Evolutionary conservation across 768 basidiomycete genomes (phyloP), one percentile per base, ranked within the genome.

Genomic region (Dentipellis sp.): DNA sequence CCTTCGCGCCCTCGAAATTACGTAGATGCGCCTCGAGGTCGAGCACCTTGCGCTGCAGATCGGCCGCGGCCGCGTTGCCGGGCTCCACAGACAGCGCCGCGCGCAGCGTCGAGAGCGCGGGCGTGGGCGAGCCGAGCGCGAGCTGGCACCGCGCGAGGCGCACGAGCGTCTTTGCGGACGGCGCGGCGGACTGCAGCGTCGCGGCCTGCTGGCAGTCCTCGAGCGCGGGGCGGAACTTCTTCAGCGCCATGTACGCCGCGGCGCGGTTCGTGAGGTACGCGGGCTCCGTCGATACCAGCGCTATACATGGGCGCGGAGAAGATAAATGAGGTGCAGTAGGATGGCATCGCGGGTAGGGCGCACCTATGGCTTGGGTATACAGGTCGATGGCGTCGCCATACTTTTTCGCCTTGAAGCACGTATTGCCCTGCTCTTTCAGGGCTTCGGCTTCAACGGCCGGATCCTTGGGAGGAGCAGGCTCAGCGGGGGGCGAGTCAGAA

Each of bases 201-300:
- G 79, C 76, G 4, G 91, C 91, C 37, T 75, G 75, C 67, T 90
- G 90, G 64, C 90, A 93, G 65, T 94, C 91, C 38, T 76, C 77
- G 16, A 93, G 74, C 0, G 92, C 92, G 0, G 74, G 71, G 35
- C 81, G 76, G 75, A 86, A 94, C 36, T 80, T 80, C 66, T 92
- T 91, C 52, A 88, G 66, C 0, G 83, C 81, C 81, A 94, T 94
- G 66, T 85, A 81, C 2, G 91, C 84, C 0, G 92, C 91, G 0
- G 92, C 91, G 29, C 91, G 83, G 67, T 94, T 94, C 0, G 90
- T 89, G 59, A 86, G 74, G 65, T 87, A 94, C 2, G 86, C 77
- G 0, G 91, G 82, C 68, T 93, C 87, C 1, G 62, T 60, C 3
- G 68, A 55, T n/a, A 60, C 56, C 11, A 67, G 54, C 9, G 67